Base-by-base conservation (phyloP, 2,329 filamentous ascomycete genomes). In the Sporothrix inflata region DNA sequence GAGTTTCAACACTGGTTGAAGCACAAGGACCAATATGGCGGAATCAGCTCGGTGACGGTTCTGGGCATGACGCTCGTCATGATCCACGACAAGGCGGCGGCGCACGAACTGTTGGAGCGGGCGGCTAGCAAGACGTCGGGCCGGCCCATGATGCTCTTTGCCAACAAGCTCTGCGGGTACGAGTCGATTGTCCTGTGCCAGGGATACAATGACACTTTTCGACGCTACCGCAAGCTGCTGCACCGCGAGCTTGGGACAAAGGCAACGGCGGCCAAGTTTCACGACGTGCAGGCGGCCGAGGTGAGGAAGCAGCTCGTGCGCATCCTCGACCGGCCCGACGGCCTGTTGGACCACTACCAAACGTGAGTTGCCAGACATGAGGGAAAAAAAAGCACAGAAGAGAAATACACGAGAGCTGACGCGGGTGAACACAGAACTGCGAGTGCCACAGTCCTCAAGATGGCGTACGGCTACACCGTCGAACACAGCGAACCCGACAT, bases 141-240 rank as follows among this genome's bases (percentile, higher is more conserved):
- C n/a, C 55, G 55, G 30, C 55, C 55, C 6, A 60, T 60, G 55
- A 60, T 60, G 55, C 55, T 34, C 4, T 34, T 38, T 34, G 55
- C 55, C 7, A 60, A 30, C 55, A 60, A 60, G 24, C 49, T 53
- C 19, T 60, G 55, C 16, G 24, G 55, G 11, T 38, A 60, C 12
- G 55, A 60, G 30, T 60, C 55, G 27, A 60, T 34, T 11, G 55
- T 38, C 12, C 27, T 60, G 14, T 30, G 55, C 16, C 30, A 60
- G 24, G 30, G 30, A 19, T 60, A 60, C 24, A 60, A 60, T 9
- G 55, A 30, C 12, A 60, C 24, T 1, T 60, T 60, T 34, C 24
- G 55, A 21, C 55, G 55, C 12, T 60, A 60, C 55, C 55, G 49
- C 49, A 53, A 53, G 49, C n/a, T 53, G 49, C n/a, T 53, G n/a